Percentiles rank a stretch among this genome's conserved stretches.
These are phyloP conservation scores for Zygnema cylindricum DNA, from an alignment of 139 green algal species.

Conservation along the genomic window DNA sequence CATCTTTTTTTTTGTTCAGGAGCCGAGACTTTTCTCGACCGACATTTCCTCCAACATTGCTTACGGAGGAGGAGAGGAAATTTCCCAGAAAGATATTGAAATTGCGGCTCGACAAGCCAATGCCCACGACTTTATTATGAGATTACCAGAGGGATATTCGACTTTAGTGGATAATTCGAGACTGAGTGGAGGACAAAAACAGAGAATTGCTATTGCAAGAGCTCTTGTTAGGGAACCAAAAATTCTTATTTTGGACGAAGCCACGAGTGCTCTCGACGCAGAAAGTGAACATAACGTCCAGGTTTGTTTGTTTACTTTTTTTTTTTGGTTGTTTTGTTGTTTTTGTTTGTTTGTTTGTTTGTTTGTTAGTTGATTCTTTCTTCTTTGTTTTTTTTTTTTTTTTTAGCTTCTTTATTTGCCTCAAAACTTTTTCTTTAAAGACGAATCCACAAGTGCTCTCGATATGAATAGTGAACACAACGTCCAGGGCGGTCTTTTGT, in stretches of 20 bases:
- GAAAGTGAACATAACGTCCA: constrained; percentile 83
- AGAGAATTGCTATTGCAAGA: constrained; percentile 82
- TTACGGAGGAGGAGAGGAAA: constrained; percentile 59
- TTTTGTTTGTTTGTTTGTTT: not conserved
- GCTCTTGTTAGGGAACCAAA: constrained; percentile 74
- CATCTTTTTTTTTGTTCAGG: constrained; percentile 33
- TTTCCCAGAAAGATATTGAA: constrained; percentile 58
- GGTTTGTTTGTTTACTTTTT: constrained; percentile 9
- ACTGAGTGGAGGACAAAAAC: constrained; percentile 65
- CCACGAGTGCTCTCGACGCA: constrained; percentile 82
- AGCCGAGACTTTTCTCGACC: constrained; percentile 80
- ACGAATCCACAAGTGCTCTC: not conserved
- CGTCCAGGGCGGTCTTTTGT: not conserved
- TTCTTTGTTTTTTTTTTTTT: not conserved
- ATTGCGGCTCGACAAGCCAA: constrained; percentile 79
- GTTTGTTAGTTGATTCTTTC: not conserved
- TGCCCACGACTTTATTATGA: constrained; percentile 79
- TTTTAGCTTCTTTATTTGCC: constrained; percentile 4
- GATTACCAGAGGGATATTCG: constrained; percentile 75
- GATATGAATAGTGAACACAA: not conserved
- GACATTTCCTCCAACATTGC: constrained; percentile 87
- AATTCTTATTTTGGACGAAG: constrained; percentile 89
- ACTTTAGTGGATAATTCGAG: constrained; percentile 63
- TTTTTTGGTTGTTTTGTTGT: not conserved
- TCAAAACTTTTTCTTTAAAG: not conserved